Evolutionary conservation across 495 filamentous ascomycete species (phyloP).

Genomic region (Chlorociboria aeruginascens): DNA sequence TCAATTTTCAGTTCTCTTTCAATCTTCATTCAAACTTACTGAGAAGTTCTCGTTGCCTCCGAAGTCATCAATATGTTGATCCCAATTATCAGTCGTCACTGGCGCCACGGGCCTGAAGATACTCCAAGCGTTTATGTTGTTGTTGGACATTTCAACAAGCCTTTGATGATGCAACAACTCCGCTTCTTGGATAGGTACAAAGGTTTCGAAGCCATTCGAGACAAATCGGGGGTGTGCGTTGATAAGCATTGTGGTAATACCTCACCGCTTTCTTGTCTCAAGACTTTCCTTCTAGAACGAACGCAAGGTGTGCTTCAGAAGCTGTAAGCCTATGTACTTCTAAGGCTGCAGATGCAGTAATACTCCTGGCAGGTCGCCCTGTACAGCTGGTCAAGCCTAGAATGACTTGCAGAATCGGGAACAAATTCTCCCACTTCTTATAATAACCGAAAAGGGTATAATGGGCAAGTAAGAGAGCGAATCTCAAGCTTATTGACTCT

Average conservation of each 20-base stretch:
- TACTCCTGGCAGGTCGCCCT: conserved; percentile 3
- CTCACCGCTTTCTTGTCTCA: conserved; percentile 17
- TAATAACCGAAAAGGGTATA: background rate
- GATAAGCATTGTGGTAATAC: conserved; percentile 19
- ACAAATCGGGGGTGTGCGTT: conserved; percentile 20
- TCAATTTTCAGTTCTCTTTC: background rate
- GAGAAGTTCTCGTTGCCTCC: conserved; percentile 9
- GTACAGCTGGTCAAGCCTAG: conserved; percentile 8
- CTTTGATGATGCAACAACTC: conserved; percentile 14
- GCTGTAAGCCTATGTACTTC: background rate
- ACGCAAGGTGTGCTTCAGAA: conserved; percentile 12
- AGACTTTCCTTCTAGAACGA: conserved; percentile 9
- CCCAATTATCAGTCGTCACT: conserved; percentile 10
- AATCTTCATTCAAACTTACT: conserved; percentile 1
- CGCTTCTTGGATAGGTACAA: conserved; percentile 14
- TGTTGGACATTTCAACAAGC: conserved; percentile 20
- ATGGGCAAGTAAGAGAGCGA: background rate
- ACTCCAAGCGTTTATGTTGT: conserved; percentile 19
- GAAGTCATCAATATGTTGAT: conserved; percentile 11
- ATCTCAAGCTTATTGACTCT: too few species aligned
- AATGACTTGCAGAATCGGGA: background rate
- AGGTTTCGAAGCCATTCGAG: conserved; percentile 18
- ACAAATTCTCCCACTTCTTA: background rate
- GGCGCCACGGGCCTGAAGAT: conserved; percentile 12
- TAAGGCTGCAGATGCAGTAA: conserved; percentile 3